These are phyloP conservation scores for Plasmodium cynomolgi DNA, from an alignment of 169 alveolate species.

Conservation along the genomic window DNA sequence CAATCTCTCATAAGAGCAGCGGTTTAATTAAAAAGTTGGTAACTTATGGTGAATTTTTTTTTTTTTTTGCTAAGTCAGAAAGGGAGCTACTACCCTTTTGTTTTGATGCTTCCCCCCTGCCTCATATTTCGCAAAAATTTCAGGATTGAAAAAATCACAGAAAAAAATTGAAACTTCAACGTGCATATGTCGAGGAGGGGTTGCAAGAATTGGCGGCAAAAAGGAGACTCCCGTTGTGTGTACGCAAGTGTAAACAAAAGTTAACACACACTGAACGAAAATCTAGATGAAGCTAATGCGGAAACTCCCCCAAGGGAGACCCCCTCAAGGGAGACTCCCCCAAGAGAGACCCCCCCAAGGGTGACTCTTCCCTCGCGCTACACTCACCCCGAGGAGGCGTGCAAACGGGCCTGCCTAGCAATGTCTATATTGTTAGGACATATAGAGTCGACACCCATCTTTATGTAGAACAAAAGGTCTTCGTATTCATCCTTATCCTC, in stretches of 20 bases:
- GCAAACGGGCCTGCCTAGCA: constrained; percentile 26
- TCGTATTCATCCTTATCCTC: constrained; percentile 51
- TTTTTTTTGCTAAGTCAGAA: neutral
- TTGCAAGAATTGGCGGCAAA: neutral
- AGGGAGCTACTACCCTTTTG: neutral
- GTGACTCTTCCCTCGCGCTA: neutral
- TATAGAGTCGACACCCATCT: constrained; percentile 49
- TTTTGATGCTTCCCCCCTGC: neutral
- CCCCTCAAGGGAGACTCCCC: neutral
- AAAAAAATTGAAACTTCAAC: neutral
- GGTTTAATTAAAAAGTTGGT: neutral
- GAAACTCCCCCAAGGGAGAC: neutral
- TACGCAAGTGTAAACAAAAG: neutral
- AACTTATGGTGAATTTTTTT: neutral
- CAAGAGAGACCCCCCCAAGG: neutral
- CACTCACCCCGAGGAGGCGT: neutral
- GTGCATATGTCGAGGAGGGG: neutral
- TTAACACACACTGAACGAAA: neutral
- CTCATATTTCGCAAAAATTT: neutral
- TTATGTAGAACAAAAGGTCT: constrained; percentile 33
- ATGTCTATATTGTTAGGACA: constrained; percentile 51
- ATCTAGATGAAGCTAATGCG: neutral
- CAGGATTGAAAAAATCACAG: neutral
- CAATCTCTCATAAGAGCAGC: neutral
- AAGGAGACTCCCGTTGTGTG: neutral